Base-by-base conservation (phyloP, 164 flowering plant species). In the Aristolochia californica region DNA sequence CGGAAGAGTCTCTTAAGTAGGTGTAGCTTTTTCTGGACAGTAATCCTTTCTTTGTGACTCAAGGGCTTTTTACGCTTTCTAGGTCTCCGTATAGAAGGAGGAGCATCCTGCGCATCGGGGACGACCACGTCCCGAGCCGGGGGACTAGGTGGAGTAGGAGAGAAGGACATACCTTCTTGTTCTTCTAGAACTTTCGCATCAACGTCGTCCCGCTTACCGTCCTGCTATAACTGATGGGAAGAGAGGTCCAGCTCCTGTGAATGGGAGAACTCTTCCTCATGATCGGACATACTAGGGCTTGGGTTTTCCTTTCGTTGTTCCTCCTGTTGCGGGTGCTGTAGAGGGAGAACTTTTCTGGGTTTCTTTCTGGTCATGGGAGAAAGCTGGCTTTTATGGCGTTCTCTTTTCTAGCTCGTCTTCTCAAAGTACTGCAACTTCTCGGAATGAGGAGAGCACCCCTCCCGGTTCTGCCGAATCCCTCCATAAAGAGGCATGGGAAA, bases 21-120 rank as follows among this genome's bases (percentile, higher is more conserved):
- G 10, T 70, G 64, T 26, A 83, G 54, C 59, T 78, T 88, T 62
- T 74, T 75, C 64, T 69, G 77, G 5, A 70, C 45, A 3, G 72
- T 78, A 1, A 64, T 63, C n/a, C 58, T 59, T 18, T 72, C 64
- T 58, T 59, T 72, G 0, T 0, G 4, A 15, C 45, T 18, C 20
- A 53, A 20, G 18, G 43, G 20, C 55, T 73, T 75, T 76, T 75
- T 81, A 25, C 78, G 66, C 64, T 75, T 74, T 12, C 57, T 1
- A 20, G 48, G 58, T n/a, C 66, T 70, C 62, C 84, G 75, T 34
- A 57, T 38, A n/a, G 55, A 58, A 1, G 62, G 38, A 24, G 53
- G 30, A 5, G 62, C 49, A 58, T 48, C 58, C 47, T 26, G 45
- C 47, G 55, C 34, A 43, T 61, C 28, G 53, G 38, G 27, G 38